phyloP scores from a whole-genome alignment of 2,329 filamentous ascomycete species.

The Fusarium neocosmosporiellum region DNA sequence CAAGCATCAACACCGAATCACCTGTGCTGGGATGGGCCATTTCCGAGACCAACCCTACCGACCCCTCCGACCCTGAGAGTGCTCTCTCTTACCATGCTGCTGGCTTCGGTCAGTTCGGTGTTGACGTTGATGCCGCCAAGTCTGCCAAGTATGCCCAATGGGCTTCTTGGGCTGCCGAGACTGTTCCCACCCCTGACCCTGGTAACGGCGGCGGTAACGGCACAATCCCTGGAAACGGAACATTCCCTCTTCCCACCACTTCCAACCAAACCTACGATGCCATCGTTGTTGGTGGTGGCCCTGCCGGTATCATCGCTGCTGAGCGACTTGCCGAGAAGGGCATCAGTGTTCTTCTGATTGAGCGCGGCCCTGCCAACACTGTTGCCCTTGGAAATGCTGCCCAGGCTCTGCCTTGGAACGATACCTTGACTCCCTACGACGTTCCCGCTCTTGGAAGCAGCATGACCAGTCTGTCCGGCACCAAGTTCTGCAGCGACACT shows the following conservation, averaged over 20 bases:
- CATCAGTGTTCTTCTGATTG: conserved; percentile 40
- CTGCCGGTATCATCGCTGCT: conserved; percentile 42
- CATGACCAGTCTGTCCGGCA: conserved; percentile 36
- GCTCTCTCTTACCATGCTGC: conserved; percentile 54
- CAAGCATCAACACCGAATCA: conserved; percentile 42
- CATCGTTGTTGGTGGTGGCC: conserved; percentile 42
- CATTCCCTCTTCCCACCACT: conserved; percentile 21
- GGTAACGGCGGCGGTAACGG: conserved; percentile 9
- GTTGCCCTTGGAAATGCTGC: conserved; percentile 36
- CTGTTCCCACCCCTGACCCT: conserved; percentile 11
- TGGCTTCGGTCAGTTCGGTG: conserved; percentile 52
- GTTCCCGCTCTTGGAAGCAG: conserved; percentile 41
- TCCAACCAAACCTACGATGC: conserved; percentile 42
- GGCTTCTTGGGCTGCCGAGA: conserved; percentile 41
- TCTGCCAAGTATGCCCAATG: conserved; percentile 46
- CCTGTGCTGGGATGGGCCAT: conserved; percentile 55
- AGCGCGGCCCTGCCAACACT: conserved; percentile 42
- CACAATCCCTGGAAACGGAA: conserved; percentile 21
- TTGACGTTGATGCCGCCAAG: conserved; percentile 47
- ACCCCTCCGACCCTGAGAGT: conserved; percentile 46
- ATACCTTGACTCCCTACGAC: conserved; percentile 39
- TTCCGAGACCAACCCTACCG: conserved; percentile 47
- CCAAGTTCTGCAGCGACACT: conserved; percentile 42
- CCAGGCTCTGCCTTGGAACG: conserved; percentile 38
- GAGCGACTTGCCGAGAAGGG: conserved; percentile 41